Conservation (phyloP, 169 alveolate species). For the Sarcocystis neurona region DNA sequence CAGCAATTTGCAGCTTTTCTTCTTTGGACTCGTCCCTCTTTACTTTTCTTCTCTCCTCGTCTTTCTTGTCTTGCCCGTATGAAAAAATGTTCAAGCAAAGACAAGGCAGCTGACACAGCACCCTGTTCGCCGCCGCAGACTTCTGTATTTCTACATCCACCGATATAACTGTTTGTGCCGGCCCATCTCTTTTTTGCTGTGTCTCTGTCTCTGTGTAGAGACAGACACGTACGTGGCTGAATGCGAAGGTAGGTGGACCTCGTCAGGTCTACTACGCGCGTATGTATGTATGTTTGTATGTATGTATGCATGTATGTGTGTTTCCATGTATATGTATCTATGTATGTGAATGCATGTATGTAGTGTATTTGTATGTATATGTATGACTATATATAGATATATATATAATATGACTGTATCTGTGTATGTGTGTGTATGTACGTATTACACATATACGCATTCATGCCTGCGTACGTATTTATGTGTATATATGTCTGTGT, state of each 20-base stretch:
- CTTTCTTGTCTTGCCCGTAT: neutral
- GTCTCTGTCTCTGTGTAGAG: too few relatives aligned
- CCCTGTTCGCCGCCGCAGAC: too few relatives aligned
- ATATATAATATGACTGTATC: too few relatives aligned
- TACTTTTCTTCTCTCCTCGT: neutral
- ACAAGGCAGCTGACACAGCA: too few relatives aligned
- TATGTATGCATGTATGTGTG: neutral
- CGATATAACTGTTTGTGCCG: too few relatives aligned
- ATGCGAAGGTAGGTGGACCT: too few relatives aligned
- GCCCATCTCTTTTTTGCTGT: too few relatives aligned
- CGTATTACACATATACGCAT: neutral
- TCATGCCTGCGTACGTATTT: neutral
- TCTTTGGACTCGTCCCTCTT: conserved; percentile 13
- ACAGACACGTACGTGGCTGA: too few relatives aligned
- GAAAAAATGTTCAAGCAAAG: too few relatives aligned
- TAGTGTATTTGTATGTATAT: neutral
- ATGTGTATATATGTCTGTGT: neutral
- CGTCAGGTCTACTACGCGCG: too few relatives aligned
- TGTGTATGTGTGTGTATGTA: neutral
- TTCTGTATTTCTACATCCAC: too few relatives aligned
- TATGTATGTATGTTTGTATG: neutral
- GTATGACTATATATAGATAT: neutral
- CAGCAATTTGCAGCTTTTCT: neutral
- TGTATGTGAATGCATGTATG: neutral
- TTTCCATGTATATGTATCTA: neutral